Conservation (phyloP, 2,329 filamentous ascomycete genomes). For the Xylariaceae sp. region DNA sequence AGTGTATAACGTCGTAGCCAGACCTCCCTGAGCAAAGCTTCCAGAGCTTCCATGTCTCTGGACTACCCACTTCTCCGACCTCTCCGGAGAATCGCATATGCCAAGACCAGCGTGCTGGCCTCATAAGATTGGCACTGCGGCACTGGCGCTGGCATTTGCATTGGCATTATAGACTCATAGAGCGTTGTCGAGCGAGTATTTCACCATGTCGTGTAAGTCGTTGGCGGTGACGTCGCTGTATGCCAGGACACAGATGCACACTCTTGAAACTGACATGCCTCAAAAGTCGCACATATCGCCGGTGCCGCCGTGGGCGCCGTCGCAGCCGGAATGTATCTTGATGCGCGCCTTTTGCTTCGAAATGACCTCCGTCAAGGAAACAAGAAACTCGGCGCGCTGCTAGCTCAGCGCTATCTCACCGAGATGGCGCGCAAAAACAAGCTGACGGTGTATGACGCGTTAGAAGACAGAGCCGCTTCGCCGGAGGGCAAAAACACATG, state of each 20-base stretch:
- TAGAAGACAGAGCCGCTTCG: slow-evolving; percentile 28
- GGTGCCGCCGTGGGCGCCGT: slow-evolving; percentile 14
- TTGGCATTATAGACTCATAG: neutral
- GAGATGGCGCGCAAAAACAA: slow-evolving; percentile 24
- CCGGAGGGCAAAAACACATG: slow-evolving; percentile 24
- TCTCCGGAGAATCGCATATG: neutral
- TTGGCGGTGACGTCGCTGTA: neutral
- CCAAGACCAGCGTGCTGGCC: neutral
- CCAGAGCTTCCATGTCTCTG: too few species aligned
- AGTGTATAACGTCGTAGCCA: too few species aligned
- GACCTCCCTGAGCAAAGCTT: too few species aligned
- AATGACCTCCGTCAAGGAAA: slow-evolving; percentile 17
- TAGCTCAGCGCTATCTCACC: slow-evolving; percentile 33
- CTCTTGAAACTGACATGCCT: neutral
- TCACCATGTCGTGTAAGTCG: neutral
- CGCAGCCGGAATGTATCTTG: slow-evolving; percentile 18
- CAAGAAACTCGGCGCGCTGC: neutral
- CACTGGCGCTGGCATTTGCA: too few species aligned
- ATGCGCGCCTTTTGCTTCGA: slow-evolving; percentile 14
- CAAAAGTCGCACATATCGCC: slow-evolving; percentile 11
- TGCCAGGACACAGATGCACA: neutral
- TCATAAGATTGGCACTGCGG: neutral
- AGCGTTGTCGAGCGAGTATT: neutral
- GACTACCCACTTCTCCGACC: too few species aligned
- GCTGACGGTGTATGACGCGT: slow-evolving; percentile 23